These are phyloP conservation scores for Nitzschia sp. DNA, from an alignment of 108 stramenopile genomes.

Conservation along the genomic window DNA sequence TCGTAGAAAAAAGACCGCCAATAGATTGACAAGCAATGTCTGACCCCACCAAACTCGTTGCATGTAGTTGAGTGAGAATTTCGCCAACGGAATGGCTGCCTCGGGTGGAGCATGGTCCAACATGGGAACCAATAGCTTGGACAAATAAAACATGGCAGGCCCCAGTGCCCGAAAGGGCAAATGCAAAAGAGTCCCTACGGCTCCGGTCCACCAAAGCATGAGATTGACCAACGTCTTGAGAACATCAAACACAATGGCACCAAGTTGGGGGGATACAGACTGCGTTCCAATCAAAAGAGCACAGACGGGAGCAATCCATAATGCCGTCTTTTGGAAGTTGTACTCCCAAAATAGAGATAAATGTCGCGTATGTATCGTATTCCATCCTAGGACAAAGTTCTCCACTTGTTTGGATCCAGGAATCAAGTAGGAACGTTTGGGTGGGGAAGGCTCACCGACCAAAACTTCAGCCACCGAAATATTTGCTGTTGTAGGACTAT, in stretches of 20 bases:
- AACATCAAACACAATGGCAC: slow-evolving; percentile 1
- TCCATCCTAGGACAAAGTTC: slow-evolving; percentile 24
- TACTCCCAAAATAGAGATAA: slow-evolving; percentile 37
- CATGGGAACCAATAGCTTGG: slow-evolving; percentile 10
- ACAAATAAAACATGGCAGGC: not conserved
- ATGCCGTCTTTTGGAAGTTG: slow-evolving; percentile 12
- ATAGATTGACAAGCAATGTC: slow-evolving; percentile 5
- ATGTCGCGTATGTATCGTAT: slow-evolving; percentile 21
- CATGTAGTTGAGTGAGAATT: not conserved
- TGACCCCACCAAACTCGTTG: not conserved
- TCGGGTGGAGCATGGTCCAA: slow-evolving; percentile 15
- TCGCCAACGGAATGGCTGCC: slow-evolving; percentile 15
- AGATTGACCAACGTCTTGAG: not conserved
- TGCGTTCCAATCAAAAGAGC: slow-evolving; percentile 2
- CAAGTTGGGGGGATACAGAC: slow-evolving; percentile 1
- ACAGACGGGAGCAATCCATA: slow-evolving; percentile 3
- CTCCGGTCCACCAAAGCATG: slow-evolving; percentile 1
- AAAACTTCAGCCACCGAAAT: no score
- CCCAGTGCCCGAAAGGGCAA: slow-evolving; percentile 19
- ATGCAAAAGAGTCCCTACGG: slow-evolving; percentile 11
- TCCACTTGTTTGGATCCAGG: not conserved
- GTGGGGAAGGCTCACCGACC: not conserved
- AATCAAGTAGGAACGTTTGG: slow-evolving; percentile 11
- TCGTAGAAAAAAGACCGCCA: slow-evolving; percentile 24
- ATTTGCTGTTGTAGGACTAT: no score